phyloP scores from a whole-genome alignment of 371 early-diverging fungal species.

The Mucor plumbeus region DNA sequence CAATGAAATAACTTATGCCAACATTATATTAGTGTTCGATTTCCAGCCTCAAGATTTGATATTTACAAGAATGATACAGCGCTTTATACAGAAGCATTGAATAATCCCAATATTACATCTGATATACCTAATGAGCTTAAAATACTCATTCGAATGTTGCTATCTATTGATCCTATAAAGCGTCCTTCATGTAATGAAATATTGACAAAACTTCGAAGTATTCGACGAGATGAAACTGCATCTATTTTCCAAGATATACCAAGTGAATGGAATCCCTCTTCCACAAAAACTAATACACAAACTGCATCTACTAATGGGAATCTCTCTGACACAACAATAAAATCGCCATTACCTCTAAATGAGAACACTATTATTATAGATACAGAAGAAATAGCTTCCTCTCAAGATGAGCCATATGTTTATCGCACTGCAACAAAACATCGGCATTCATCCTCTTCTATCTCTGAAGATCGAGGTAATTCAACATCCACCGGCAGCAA shows the following conservation, averaged over 20 bases:
- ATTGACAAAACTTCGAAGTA: slow-evolving; percentile 35
- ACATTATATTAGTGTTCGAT: slow-evolving; percentile 26
- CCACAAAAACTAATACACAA: not conserved
- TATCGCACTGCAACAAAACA: not conserved
- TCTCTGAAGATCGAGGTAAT: not conserved
- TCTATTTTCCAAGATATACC: slow-evolving; percentile 14
- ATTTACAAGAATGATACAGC: slow-evolving; percentile 26
- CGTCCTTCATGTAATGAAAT: slow-evolving; percentile 74
- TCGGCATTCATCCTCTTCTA: not conserved
- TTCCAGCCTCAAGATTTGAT: slow-evolving; percentile 41
- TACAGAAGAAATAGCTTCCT: not conserved
- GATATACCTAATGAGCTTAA: slow-evolving; percentile 67
- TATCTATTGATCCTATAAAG: slow-evolving; percentile 64
- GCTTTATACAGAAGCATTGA: slow-evolving; percentile 16
- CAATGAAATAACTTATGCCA: too few relatives aligned
- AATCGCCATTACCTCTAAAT: not conserved
- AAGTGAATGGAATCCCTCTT: slow-evolving; percentile 8
- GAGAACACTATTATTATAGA: not conserved
- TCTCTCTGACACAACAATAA: not conserved
- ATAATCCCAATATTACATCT: slow-evolving; percentile 22
- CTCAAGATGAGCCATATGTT: not conserved
- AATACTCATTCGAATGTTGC: slow-evolving; percentile 59
- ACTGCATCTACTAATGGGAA: not conserved
- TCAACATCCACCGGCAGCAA: not conserved
- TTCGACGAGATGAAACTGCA: slow-evolving; percentile 13